Conservation (phyloP, 805 yeast species). For the Cyberlindnera americana region DNA sequence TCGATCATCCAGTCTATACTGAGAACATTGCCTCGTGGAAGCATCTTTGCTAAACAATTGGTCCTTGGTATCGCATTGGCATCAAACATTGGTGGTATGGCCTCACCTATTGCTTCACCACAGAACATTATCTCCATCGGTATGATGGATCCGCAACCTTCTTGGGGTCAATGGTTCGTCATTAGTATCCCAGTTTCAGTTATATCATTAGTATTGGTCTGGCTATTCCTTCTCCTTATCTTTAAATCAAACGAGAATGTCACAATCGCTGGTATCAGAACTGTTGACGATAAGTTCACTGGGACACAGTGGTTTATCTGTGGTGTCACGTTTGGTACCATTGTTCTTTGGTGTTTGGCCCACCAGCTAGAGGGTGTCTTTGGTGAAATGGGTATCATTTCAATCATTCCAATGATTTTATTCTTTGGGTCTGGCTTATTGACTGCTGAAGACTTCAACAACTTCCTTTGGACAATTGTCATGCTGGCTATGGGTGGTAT, state of each 20-base stretch:
- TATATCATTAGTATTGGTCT: slow-evolving; percentile 59
- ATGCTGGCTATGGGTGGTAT: slow-evolving; percentile 97
- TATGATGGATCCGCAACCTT: slow-evolving; percentile 76
- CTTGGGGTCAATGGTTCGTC: slow-evolving; percentile 94
- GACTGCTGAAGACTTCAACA: slow-evolving; percentile 88
- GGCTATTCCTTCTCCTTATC: slow-evolving; percentile 67
- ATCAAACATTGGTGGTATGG: slow-evolving; percentile 93
- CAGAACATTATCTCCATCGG: slow-evolving; percentile 91
- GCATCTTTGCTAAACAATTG: slow-evolving; percentile 76
- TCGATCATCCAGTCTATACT: slow-evolving; percentile 89
- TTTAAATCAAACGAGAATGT: slow-evolving; percentile 52
- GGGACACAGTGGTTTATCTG: slow-evolving; percentile 73
- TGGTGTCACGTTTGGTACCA: slow-evolving; percentile 64
- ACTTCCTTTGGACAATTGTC: slow-evolving; percentile 95
- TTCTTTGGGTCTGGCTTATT: slow-evolving; percentile 89
- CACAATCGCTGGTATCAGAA: slow-evolving; percentile 44
- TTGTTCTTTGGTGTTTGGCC: slow-evolving; percentile 85
- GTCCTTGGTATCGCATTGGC: slow-evolving; percentile 91
- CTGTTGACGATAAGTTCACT: slow-evolving; percentile 64
- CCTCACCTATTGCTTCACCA: slow-evolving; percentile 96
- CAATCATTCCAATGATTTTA: slow-evolving; percentile 84
- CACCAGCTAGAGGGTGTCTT: slow-evolving; percentile 65
- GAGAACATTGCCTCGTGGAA: slow-evolving; percentile 75
- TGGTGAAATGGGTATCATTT: slow-evolving; percentile 97
- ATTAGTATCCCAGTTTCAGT: slow-evolving; percentile 78